phyloP scores from a whole-genome alignment of 176 grass and related monocot genomes.

The Urochloa ruziziensis region DNA sequence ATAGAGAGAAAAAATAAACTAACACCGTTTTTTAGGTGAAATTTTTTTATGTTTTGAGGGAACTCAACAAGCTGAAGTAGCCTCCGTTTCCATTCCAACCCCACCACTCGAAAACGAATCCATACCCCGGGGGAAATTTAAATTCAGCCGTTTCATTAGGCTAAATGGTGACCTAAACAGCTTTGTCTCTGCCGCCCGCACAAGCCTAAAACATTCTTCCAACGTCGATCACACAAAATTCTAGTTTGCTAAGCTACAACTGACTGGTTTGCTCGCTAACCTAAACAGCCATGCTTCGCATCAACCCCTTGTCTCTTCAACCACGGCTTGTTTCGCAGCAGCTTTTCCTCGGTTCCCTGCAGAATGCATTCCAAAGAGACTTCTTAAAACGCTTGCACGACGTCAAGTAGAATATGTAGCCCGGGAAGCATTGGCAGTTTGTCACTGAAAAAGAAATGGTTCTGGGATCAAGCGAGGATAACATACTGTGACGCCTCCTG shows the following conservation, averaged over 20 bases:
- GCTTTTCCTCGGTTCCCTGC: slow-evolving; percentile 31
- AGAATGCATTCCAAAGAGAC: not conserved
- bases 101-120: no score
- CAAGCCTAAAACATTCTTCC: not conserved
- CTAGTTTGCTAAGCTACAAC: not conserved
- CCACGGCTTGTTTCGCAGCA: not conserved
- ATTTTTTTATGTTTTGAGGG: no score
- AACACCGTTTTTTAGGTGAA: no score
- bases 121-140: no score
- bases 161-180: no score
- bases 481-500: slow-evolving; percentile 25
- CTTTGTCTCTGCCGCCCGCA: no score
- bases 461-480: not conserved
- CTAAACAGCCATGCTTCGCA: not conserved
- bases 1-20: no score
- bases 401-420: not conserved
- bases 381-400: not conserved
- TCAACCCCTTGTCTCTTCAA: not conserved
- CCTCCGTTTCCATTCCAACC: no score
- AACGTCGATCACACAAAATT: not conserved
- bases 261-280: not conserved
- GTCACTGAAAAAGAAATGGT: not conserved
- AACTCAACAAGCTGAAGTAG: no score
- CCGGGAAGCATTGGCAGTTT: not conserved
- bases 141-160: no score